Evolutionary conservation across 768 basidiomycete species (phyloP), one percentile per base, ranked within the genome.

Genomic region (Trametes cubensis): DNA sequence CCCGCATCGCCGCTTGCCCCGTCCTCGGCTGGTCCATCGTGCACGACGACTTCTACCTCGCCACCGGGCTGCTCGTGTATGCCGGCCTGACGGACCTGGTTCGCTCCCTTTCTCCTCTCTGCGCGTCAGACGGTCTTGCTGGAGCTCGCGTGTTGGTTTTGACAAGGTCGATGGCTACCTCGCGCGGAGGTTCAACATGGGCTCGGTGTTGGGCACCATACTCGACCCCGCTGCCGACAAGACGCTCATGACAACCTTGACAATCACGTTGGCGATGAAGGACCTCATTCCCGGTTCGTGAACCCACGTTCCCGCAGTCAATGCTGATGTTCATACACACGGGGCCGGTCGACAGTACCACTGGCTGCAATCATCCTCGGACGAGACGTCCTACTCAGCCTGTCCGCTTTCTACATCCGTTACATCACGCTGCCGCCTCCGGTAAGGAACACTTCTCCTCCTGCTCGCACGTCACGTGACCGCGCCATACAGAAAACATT

Each of bases 201-300:
- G 83, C 55, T 86, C 92, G 14, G 94, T 98, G n/a, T 80, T 98
- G 20, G 97, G 97, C 20, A 92, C 92, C 10, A 94, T 98, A 60
- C 82, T 99, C 14, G 97, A 99, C 73, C 97, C 97, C 14, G 94
- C 96, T 0, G 97, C 97, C 2, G 97, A 99, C 82, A 99, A 99
- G 75, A 81, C 85, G 13, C 78, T 99, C 45, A 90, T 99, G 89
- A 96, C 97, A 1, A 98, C 95, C 0, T 78, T 99, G 69, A 93
- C 92, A 0, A 77, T 95, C 49, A 89, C 94, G 0, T 77, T 99
- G 63, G 86, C 94, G 0, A 84, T 90, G 82, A 88, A 91, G 66
- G 88, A 85, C 21, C 78, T 96, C 66, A 78, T 99, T 21, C 96
- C 96, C 10, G 66, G 95, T 95, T 65, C 64, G 87, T 80, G 17